Evolutionary conservation across 306 rosid genomes (phyloP), one percentile per base, ranked within the genome.

Genomic region (Cajanus cajan): DNA sequence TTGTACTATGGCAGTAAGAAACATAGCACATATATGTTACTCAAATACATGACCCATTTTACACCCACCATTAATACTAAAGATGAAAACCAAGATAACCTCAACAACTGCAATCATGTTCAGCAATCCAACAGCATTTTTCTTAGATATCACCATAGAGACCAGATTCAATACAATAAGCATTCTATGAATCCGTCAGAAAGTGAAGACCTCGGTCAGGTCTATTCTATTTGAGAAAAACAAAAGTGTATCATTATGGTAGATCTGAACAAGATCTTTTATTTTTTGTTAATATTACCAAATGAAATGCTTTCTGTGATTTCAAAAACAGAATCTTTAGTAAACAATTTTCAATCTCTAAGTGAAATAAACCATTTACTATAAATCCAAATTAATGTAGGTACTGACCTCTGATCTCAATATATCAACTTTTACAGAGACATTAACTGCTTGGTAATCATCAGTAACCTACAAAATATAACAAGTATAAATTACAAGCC

Each of bases 371-470:
- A 45, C 21, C 21, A 58, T 81, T 69, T 4, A 59, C 19, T 36
- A 54, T 22, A 64, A 68, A 37, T 78, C 76, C 41, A 8, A 74
- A 64, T 58, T 63, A 19, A 83, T 73, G 51, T 64, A 54, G 80
- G 65, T 55, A 68, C 87, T 83, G 68, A 89, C 92, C 89, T 88
- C 98, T 52, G 90, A 84, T 86, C 93, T 89, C 87, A 83, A 82
- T 79, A 88, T 45, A 73, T 89, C 92, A 70, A 84, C 48, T 78
- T 91, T 93, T 68, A 95, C 97, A 68, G 98, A 95, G 87, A 95
- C 98, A 15, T 95, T 95, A 77, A 95, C 99, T 9, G 99, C 95
- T 84, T 87, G 98, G 87, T 91, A 95, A 84, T 93, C 99, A 81
- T 90, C 94, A 77, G 97, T 88, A 52, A 91, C 99, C 99, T 95